Percentiles rank a stretch among this genome's conserved stretches.
These are phyloP conservation scores for Backusella morwellensis DNA, from an alignment of 192 early-diverging fungal species.

Conservation along the genomic window DNA sequence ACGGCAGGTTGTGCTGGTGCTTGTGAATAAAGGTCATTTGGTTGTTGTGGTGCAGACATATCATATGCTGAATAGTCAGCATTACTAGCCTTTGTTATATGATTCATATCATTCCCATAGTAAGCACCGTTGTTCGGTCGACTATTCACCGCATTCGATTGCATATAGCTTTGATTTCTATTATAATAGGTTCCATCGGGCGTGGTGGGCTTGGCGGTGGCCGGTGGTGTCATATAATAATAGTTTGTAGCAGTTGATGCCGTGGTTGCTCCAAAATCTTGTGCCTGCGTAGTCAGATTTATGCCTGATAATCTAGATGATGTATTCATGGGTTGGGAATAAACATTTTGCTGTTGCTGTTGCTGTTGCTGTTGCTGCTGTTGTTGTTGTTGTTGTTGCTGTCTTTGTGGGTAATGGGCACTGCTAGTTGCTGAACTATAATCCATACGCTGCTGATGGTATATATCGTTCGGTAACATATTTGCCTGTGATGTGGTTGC, in stretches of 20 bases:
- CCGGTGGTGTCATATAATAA: not conserved
- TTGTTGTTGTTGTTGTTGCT: not conserved
- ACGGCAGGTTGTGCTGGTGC: not conserved
- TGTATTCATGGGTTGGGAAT: not conserved
- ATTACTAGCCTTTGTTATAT: not conserved
- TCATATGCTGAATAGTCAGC: not conserved
- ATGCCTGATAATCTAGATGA: not conserved
- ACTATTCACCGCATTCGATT: not conserved
- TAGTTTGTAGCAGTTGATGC: not conserved
- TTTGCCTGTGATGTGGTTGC: not conserved
- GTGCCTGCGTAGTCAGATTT: not conserved
- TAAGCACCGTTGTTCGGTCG: not conserved
- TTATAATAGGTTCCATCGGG: conserved; percentile 1
- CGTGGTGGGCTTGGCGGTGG: not conserved
- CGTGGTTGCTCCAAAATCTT: not conserved
- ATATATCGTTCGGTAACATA: not conserved
- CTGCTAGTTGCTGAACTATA: not conserved
- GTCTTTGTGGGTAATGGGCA: not conserved
- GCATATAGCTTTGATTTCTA: not conserved
- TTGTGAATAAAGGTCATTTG: not conserved
- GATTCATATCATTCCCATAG: not conserved
- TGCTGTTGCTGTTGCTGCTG: not conserved
- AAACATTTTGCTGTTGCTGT: not conserved
- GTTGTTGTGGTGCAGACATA: not conserved
- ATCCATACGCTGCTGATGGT: not conserved